Base-by-base conservation (phyloP, 768 basidiomycete genomes). In the Boletus barrowsii region DNA sequence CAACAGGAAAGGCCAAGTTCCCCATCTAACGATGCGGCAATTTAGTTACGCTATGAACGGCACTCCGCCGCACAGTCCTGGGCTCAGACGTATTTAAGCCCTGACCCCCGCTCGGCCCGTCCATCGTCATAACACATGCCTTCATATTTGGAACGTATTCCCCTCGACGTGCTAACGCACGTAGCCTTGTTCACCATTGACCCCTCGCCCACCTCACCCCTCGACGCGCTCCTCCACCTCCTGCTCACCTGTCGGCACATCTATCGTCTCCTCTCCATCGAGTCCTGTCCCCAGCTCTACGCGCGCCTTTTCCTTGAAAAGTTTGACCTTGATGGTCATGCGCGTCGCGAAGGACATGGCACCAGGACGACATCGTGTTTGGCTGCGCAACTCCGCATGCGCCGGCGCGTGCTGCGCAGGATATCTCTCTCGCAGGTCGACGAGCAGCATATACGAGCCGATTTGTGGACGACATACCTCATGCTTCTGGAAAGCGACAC, bases 401-500 rank as follows among this genome's bases (percentile, higher is more conserved):
- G 86, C 30, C 77, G 72, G 58, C 69, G 67, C 43, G 70, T 81
- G 29, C 65, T 88, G 35, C 75, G 74, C 39, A 79, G 82, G 54
- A 77, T 79, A 48, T 71, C 76, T 22, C 69, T 62, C 30, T 55
- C 47, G 24, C 56, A 56, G 18, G 54, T 78, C 43, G 67, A 73
- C 3, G 40, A 48, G 4, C 58, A 52, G 29, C 55, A 63, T 26
- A 56, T 79, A 42, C 58, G 64, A 1, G 71, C 73, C 36, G 84
- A 84, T 63, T 62, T 87, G 22, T 84, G 82, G 78, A 78, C 78
- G 9, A 77, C 77, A 7, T 74, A 83, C 53, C 73, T 83, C 56
- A 84, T 87, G 80, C 62, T 82, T n/a, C 62, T 84, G 32, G 86
- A 88, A 63, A 79, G 78, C 58, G 75, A 76, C 36, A 73, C 72